phyloP scores from a whole-genome alignment of 495 filamentous ascomycete species.

The Schizothecium vesticola region DNA sequence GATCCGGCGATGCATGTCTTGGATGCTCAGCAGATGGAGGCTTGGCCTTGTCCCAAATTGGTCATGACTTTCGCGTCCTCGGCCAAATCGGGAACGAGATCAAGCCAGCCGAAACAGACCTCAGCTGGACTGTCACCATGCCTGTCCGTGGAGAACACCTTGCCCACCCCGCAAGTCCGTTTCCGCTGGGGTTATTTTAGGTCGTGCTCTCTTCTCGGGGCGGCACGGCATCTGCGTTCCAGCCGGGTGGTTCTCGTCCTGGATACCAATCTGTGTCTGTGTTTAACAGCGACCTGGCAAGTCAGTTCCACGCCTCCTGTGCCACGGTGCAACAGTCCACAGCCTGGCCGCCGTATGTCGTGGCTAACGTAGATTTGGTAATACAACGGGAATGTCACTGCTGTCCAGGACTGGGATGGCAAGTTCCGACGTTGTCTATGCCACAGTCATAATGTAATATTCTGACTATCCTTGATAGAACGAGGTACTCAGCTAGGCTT shows the following conservation, averaged over 20 bases:
- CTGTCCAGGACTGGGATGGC: background rate
- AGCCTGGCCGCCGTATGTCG: background rate
- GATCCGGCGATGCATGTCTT: background rate
- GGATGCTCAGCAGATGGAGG: background rate
- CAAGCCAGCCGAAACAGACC: background rate
- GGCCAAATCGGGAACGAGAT: background rate
- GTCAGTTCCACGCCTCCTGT: background rate
- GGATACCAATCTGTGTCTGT: background rate
- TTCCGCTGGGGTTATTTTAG: background rate
- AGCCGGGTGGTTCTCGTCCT: background rate
- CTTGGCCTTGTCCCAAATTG: background rate
- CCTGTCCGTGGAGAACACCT: background rate
- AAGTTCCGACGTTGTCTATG: too few species aligned
- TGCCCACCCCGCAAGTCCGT: background rate
- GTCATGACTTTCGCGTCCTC: background rate
- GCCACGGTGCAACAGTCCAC: background rate
- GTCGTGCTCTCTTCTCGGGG: background rate
- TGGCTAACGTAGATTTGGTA: background rate
- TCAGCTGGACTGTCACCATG: background rate
- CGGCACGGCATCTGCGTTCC: background rate
- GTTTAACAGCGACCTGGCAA: background rate
- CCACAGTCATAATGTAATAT: too few species aligned
- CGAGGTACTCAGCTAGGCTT: too few species aligned
- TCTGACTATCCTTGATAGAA: too few species aligned
- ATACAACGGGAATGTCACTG: background rate